Evolutionary conservation across 768 basidiomycete species (phyloP), one percentile per base, ranked within the genome.

Genomic region (Candolleomyces eurysporus): DNA sequence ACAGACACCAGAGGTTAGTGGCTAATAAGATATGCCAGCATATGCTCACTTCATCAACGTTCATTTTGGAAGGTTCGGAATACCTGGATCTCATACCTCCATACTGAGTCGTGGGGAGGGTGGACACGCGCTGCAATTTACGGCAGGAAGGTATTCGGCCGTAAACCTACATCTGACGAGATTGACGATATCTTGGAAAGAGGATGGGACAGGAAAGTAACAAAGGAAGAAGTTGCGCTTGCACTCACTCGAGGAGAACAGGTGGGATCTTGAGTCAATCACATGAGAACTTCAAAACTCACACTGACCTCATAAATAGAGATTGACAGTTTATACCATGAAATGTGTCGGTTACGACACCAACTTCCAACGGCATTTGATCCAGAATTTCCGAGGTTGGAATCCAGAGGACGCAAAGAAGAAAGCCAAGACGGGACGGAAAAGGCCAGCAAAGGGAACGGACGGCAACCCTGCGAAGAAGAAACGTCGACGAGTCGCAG

Each of bases 21-120:
- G 6, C 11, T 36, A 5, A 36, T 11, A 7, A 21, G 6, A 26
- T 17, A 32, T 50, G 92, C 86, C 70, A 1, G 14, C 6, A 7
- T 42, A 32, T n/a, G 13, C 31, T 36, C 16, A 39, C 19, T 13
- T 17, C 7, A n/a, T n/a, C n/a, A n/a, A n/a, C n/a, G 14, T 42
- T 59, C 22, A n/a, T 21, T 19, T 22, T 5, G 17, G 32, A 13
- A 59, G 58, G 40, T 51, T 22, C 11, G 39, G n/a, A 51, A 59
- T 40, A 52, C 30, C 5, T 59, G 58, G 58, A 36, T 36, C 26
- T 16, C 16, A 4, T 48, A 50, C 11, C 48, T 59, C n/a, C 36
- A 48, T 10, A 10, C 21, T 17, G 22, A 31, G 46, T 32, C 32
- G 14, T n/a, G 48, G 48, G 32, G 16, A 19, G 21, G 32, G 26